Percentiles rank a stretch among this genome's conserved stretches.
These are phyloP conservation scores for Gentiana macrophylla DNA, from an alignment of 257 asterid species.

Conservation along the genomic window DNA sequence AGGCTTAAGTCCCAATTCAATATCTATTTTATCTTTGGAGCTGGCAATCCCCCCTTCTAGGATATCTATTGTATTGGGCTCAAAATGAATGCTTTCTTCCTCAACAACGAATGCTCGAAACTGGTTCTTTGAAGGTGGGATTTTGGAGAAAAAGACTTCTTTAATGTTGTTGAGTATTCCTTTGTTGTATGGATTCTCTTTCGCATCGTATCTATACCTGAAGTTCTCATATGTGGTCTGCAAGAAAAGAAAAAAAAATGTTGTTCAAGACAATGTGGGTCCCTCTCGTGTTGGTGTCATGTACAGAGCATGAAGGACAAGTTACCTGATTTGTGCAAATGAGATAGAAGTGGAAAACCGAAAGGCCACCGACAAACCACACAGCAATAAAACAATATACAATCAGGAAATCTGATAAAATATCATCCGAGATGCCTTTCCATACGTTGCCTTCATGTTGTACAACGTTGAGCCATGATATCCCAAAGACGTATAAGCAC, in stretches of 20 bases:
- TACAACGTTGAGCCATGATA: conserved; percentile 58
- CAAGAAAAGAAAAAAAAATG: conserved; percentile 3
- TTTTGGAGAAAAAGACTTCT: conserved; percentile 63
- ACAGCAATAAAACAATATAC: conserved; percentile 71
- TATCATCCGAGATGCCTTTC: conserved; percentile 48
- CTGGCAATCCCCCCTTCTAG: conserved; percentile 26
- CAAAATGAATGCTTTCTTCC: conserved; percentile 37
- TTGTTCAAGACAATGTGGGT: too few relatives aligned
- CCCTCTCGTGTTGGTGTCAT: too few relatives aligned
- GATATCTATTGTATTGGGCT: conserved; percentile 24
- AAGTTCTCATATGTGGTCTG: conserved; percentile 97
- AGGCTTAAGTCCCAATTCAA: conserved; percentile 54
- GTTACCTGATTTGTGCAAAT: conserved; percentile 59
- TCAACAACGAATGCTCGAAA: conserved; percentile 45
- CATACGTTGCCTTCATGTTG: conserved; percentile 33
- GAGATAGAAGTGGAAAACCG: conserved; percentile 73
- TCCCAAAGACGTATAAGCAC: conserved; percentile 46
- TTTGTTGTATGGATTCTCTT: conserved; percentile 84
- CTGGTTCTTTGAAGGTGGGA: conserved; percentile 65
- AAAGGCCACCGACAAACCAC: conserved; percentile 93
- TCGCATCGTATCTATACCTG: conserved; percentile 61
- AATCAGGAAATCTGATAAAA: conserved; percentile 60
- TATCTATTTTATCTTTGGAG: conserved; percentile 60
- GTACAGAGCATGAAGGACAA: not conserved
- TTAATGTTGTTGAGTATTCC: conserved; percentile 53